phyloP scores from a whole-genome alignment of 345 rosid species.

The Geranium rotundifolium region DNA sequence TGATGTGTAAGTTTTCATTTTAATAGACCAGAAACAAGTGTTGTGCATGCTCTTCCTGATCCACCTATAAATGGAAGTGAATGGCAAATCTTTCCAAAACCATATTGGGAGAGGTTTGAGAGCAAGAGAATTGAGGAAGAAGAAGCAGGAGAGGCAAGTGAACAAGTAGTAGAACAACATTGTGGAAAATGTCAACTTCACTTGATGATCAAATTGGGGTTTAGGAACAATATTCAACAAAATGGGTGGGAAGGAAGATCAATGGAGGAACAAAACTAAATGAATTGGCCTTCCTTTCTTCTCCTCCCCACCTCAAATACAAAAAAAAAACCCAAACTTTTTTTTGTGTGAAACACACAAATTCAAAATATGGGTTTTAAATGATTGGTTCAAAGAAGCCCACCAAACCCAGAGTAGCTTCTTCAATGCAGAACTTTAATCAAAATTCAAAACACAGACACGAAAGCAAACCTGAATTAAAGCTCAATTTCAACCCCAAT shows the following conservation, averaged over 20 bases:
- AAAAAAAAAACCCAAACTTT: conserved; percentile 4
- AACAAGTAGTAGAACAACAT: conserved; percentile 77
- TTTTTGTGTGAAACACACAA: neutral
- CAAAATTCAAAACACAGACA: no score
- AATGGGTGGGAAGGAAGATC: conserved; percentile 11
- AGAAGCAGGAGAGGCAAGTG: conserved; percentile 62
- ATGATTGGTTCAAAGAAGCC: no score
- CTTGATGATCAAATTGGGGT: conserved; percentile 11
- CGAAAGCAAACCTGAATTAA: neutral
- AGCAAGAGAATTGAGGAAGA: conserved; percentile 46
- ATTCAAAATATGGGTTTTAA: no score
- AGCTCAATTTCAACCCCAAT: no score
- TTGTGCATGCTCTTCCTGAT: conserved; percentile 8
- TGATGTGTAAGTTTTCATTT: neutral
- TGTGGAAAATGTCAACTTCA: conserved; percentile 7
- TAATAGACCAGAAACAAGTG: no score
- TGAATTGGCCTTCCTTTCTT: neutral
- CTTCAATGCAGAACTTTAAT: neutral
- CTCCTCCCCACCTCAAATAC: neutral
- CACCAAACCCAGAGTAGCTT: conserved; percentile 33
- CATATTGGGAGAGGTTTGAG: conserved; percentile 48
- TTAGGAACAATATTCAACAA: conserved; percentile 15
- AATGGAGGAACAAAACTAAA: neutral
- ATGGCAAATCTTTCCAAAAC: conserved; percentile 37
- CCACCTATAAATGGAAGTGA: conserved; percentile 14